Base-by-base conservation (phyloP, 305 asterid species). In the Fraxinus ornus region DNA sequence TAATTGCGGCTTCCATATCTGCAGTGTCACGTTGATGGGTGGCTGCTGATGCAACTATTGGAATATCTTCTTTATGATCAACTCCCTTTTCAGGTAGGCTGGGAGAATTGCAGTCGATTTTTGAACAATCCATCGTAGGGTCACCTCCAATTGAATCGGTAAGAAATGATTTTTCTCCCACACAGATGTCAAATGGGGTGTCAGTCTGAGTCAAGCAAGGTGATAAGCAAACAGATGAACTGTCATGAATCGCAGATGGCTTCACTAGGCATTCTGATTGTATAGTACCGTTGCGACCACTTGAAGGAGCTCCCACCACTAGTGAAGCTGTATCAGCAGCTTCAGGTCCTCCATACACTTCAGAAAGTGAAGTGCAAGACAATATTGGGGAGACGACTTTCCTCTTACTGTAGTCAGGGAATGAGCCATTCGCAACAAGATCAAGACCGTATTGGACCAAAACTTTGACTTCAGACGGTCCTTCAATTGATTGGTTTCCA, bases 331-430 rank as follows among this genome's bases (percentile, higher is more conserved):
- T 55, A 66, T 19, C 82, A 19, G 77, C 75, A 37, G 32, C 60
- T 35, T 74, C 73, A 77, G 77, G 62, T 75, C 79, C 81, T 78
- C 75, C 83, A 10, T 37, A 4, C n/a, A 86, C 89, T 74, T 83
- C 89, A 6, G 81, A 88, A 52, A 80, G 81, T 76, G 82, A 81
- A 60, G 87, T 75, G 71, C 82, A 77, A 82, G 82, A 84, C 41
- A 82, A 79, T 77, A 81, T 76, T 83, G 91, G 87, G 89, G 85
- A 78, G 81, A 85, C 81, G 47, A 79, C 76, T 87, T 87, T 89
- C 77, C 78, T 86, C 89, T 86, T 88, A 90, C 88, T 89, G 81
- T 33, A 71, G 75, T 55, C 86, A 39, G 81, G 79, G 76, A 68
- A 82, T 71, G 77, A 78, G 80, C 75, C 86, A 85, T 79, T 79